Conservation (phyloP, 2,329 filamentous ascomycete genomes). For the Chrysosphaeria jannelii region DNA sequence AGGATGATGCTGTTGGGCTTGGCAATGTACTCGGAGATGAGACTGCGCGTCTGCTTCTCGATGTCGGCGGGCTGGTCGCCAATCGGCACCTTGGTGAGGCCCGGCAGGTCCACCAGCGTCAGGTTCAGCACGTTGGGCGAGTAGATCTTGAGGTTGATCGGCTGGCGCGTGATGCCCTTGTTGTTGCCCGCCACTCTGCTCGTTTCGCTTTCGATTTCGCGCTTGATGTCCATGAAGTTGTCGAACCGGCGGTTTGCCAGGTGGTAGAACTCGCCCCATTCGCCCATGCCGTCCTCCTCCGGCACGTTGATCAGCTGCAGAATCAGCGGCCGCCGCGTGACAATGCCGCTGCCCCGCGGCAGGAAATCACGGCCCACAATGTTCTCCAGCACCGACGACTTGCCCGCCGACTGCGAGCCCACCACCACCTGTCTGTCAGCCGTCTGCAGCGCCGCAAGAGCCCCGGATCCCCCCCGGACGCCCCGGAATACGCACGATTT, state of each 20-base stretch:
- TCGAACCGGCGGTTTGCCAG: constrained; percentile 91
- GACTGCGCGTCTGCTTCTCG: constrained; percentile 62
- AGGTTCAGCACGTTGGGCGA: constrained; percentile 93
- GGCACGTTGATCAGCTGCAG: constrained; percentile 95
- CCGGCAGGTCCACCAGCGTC: constrained; percentile 85
- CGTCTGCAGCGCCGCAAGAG: no score
- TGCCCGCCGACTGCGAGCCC: constrained; percentile 90
- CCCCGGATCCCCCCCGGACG: no score
- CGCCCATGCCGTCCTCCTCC: constrained; percentile 40
- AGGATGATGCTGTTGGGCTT: constrained; percentile 97
- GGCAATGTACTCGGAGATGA: constrained; percentile 95
- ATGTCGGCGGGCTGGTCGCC: constrained; percentile 8
- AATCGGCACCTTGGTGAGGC: constrained; percentile 45
- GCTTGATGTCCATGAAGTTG: constrained; percentile 94
- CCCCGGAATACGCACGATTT: constrained; percentile 46
- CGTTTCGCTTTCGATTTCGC: constrained; percentile 90
- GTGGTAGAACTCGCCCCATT: constrained; percentile 92
- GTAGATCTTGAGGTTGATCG: constrained; percentile 95
- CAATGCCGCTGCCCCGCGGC: constrained; percentile 84
- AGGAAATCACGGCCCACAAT: constrained; percentile 95
- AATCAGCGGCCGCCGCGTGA: constrained; percentile 78
- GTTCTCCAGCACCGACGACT: constrained; percentile 95
- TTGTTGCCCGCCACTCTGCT: constrained; percentile 91
- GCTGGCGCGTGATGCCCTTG: constrained; percentile 80
- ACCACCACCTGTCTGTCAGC: constrained; percentile 49